Percentiles rank a stretch among this genome's conserved stretches.
Evolutionary conservation across 75 land plant genomes (phyloP).

Genomic region (Selaginella moellendorffii): DNA sequence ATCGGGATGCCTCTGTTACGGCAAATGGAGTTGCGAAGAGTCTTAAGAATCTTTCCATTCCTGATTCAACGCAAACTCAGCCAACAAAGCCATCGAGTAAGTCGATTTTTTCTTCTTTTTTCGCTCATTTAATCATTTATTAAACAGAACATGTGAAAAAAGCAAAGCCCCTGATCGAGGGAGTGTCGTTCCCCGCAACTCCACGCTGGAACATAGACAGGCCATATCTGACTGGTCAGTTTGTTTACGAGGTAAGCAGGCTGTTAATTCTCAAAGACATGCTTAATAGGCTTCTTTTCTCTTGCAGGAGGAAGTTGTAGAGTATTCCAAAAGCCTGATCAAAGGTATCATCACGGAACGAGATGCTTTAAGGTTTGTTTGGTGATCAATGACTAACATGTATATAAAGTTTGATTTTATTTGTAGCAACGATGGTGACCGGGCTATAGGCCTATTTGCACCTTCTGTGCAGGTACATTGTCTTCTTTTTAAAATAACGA

Average conservation of each 20-base stretch:
- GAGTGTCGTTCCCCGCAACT: constrained; percentile 49
- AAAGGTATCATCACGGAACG: background rate
- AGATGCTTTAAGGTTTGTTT: constrained; percentile 7
- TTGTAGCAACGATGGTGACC: constrained; percentile 33
- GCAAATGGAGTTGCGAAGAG: background rate
- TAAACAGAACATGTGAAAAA: background rate
- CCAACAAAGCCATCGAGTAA: no score
- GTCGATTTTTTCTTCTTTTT: background rate
- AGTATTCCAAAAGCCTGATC: background rate
- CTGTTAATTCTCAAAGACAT: no score
- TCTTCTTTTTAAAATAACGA: background rate
- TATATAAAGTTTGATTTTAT: background rate
- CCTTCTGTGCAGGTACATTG: constrained; percentile 60
- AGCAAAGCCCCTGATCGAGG: constrained; percentile 24
- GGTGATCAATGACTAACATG: background rate
- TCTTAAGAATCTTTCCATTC: background rate
- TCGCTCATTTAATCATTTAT: background rate
- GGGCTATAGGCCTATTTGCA: constrained; percentile 39
- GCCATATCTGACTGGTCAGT: constrained; percentile 70
- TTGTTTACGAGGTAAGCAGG: constrained; percentile 30
- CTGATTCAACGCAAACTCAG: background rate
- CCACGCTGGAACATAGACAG: constrained; percentile 72
- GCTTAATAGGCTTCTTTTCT: background rate
- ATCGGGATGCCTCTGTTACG: no score
- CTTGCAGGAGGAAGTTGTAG: background rate